These are phyloP conservation scores for Torrubiellomyces zombiae DNA, from an alignment of 2,329 filamentous ascomycete species.

Conservation along the genomic window DNA sequence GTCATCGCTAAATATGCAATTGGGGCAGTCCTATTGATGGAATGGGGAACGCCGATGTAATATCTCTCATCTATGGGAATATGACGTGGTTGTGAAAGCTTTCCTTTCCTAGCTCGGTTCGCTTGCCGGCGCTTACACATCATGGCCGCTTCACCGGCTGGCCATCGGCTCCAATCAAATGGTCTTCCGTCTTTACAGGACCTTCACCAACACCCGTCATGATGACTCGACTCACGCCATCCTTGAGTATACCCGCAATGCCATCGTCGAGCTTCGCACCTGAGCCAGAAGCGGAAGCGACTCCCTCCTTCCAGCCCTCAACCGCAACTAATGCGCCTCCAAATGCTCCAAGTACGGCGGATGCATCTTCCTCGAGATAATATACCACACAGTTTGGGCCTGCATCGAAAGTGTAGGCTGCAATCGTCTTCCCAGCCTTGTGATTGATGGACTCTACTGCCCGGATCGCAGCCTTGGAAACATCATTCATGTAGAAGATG, in stretches of 20 bases:
- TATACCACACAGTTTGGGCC: conserved; percentile 96
- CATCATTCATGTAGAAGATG: conserved; percentile 98
- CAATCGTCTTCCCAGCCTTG: conserved; percentile 59
- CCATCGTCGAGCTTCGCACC: conserved; percentile 46
- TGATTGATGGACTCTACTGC: conserved; percentile 81
- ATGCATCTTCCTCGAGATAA: conserved; percentile 67
- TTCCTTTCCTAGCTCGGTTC: too few relatives aligned
- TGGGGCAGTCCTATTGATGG: too few relatives aligned
- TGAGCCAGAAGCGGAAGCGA: conserved; percentile 34
- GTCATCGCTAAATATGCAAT: too few relatives aligned
- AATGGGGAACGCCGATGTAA: too few relatives aligned
- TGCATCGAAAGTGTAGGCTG: conserved; percentile 94
- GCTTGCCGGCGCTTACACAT: too few relatives aligned
- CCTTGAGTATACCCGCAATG: conserved; percentile 49
- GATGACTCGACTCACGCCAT: conserved; percentile 78
- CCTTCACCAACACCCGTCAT: conserved; percentile 84
- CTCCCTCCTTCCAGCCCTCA: conserved; percentile 54
- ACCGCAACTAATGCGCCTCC: conserved; percentile 46
- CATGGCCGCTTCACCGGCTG: conserved; percentile 20
- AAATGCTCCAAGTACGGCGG: conserved; percentile 60
- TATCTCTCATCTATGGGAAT: too few relatives aligned
- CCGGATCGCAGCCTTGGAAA: conserved; percentile 70
- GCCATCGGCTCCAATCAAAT: conserved; percentile 54
- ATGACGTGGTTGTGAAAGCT: too few relatives aligned
- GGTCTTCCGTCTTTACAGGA: conserved; percentile 62